Evolutionary conservation across 331 rosid genomes (phyloP).

Genomic region (Erythrophleum ivorense): DNA sequence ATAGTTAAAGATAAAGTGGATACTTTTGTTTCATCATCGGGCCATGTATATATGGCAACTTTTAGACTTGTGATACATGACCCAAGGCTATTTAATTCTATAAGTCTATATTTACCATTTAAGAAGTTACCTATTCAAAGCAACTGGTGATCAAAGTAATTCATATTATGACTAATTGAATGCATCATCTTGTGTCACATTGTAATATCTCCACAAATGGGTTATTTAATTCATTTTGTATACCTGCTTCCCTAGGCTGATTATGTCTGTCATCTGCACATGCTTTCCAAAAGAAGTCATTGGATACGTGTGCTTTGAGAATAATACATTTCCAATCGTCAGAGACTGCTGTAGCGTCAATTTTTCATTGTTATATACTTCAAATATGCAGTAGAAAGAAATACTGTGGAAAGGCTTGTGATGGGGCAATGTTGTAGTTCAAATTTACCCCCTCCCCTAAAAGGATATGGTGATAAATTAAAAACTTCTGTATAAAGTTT

Average conservation of each 20-base stretch:
- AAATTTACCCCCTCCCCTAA: too few relatives aligned
- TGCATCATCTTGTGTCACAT: background rate
- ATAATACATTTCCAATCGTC: background rate
- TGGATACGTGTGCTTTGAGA: background rate
- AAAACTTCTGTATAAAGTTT: background rate
- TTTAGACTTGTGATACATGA: background rate
- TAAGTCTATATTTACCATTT: background rate
- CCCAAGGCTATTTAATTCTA: background rate
- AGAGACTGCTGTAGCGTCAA: background rate
- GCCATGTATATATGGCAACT: background rate
- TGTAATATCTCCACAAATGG: background rate
- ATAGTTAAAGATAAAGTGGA: background rate
- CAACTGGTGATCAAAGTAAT: background rate
- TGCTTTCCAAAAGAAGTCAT: background rate
- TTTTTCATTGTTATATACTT: background rate
- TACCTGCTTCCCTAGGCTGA: background rate
- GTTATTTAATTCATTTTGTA: background rate
- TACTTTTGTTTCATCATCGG: background rate
- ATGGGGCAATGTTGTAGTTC: background rate
- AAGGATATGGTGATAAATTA: too few relatives aligned
- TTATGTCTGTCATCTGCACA: background rate
- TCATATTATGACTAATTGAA: conserved; percentile 4
- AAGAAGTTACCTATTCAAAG: background rate
- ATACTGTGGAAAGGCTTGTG: background rate
- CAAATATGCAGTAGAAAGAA: background rate